A percentile compares a stretch with the other conserved stretches of the same genome.
These are phyloP conservation scores for Nephromyces sp. DNA, from an alignment of 169 alveolate species.

Conservation along the genomic window DNA sequence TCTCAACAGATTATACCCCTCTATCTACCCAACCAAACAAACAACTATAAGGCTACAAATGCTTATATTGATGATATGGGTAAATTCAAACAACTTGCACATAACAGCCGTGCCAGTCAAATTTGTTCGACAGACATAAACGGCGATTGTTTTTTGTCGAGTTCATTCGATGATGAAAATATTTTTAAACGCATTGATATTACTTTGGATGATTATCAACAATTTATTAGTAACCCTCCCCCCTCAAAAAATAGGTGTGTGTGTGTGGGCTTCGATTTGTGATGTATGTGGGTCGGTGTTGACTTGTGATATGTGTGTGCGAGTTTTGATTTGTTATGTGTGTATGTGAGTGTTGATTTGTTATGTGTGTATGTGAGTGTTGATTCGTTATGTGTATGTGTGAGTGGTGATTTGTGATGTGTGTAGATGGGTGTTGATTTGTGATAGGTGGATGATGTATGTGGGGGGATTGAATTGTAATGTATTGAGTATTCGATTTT, in stretches of 20 bases:
- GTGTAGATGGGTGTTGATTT: too few species aligned
- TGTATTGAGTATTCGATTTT: too few species aligned
- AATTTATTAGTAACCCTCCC: constrained; percentile 68
- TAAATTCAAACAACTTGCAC: constrained; percentile 65
- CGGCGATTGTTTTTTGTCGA: constrained; percentile 75
- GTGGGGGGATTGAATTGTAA: too few species aligned
- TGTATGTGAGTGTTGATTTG: too few species aligned
- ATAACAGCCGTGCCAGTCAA: constrained; percentile 70
- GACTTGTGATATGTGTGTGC: too few species aligned
- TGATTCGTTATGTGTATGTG: too few species aligned
- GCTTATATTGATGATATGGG: constrained; percentile 75
- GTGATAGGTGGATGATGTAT: too few species aligned
- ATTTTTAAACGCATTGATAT: constrained; percentile 63
- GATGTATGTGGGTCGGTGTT: too few species aligned
- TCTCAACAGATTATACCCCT: constrained; percentile 66
- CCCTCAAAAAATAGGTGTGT: constrained; percentile 62
- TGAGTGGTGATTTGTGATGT: too few species aligned
- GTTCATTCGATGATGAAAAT: constrained; percentile 71
- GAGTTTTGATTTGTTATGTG: too few species aligned
- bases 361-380: too few species aligned
- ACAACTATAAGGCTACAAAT: constrained; percentile 52
- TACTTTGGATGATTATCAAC: constrained; percentile 60
- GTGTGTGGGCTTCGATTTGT: too few species aligned
- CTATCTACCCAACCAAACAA: constrained; percentile 62
- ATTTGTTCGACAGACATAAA: constrained; percentile 30